phyloP scores from a whole-genome alignment of 306 rosid genomes.

The Prunus davidiana region DNA sequence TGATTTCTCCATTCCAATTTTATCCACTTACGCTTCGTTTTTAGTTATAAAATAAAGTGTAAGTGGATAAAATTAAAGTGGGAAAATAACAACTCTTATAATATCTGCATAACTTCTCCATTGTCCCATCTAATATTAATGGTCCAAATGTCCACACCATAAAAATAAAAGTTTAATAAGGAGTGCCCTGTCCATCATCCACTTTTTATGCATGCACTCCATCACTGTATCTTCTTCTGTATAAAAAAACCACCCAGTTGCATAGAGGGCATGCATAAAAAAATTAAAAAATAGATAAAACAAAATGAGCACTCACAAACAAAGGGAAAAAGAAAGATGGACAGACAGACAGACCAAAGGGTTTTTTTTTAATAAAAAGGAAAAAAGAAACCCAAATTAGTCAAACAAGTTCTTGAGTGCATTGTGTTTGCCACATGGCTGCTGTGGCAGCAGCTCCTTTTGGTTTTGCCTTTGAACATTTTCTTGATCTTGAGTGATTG shows the following conservation, averaged over 20 bases:
- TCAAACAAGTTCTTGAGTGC: constrained; percentile 92
- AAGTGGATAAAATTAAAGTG: too few relatives aligned
- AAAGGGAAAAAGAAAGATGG: neutral
- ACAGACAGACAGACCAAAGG: constrained; percentile 9
- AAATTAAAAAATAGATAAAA: constrained; percentile 14
- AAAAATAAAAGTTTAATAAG: neutral
- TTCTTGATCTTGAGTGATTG: constrained; percentile 35
- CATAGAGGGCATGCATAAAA: constrained; percentile 59
- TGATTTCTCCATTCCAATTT: too few relatives aligned
- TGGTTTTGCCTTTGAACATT: constrained; percentile 42
- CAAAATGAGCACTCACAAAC: constrained; percentile 25
- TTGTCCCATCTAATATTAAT: too few relatives aligned
- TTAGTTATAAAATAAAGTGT: too few relatives aligned
- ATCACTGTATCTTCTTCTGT: neutral
- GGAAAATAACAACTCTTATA: too few relatives aligned
- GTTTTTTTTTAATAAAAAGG: neutral
- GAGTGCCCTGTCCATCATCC: constrained; percentile 21
- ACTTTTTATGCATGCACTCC: constrained; percentile 65
- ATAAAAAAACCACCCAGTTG: neutral
- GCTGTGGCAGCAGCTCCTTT: constrained; percentile 49
- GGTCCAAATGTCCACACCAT: neutral
- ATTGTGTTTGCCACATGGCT: constrained; percentile 65
- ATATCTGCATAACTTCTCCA: too few relatives aligned
- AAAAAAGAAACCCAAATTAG: constrained; percentile 23
- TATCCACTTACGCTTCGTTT: too few relatives aligned